Conservation (phyloP, 2,329 filamentous ascomycete genomes). For the Xylaria sp. region DNA sequence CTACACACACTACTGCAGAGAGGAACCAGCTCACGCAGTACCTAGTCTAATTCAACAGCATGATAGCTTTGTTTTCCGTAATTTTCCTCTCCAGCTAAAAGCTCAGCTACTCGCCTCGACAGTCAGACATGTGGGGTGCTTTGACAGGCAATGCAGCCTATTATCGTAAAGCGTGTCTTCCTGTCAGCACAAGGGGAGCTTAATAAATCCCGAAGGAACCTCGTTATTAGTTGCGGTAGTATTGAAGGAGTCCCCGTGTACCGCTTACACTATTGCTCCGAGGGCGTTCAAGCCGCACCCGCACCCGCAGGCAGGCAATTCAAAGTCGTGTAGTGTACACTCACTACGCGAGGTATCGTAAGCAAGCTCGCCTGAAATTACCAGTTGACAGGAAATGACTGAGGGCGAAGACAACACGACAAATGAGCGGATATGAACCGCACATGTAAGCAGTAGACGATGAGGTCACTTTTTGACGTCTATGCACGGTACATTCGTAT, state of each 20-base stretch:
- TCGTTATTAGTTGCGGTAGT: not conserved
- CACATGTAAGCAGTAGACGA: not conserved
- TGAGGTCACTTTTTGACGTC: not conserved
- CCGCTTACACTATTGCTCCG: constrained; percentile 9
- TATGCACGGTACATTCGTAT: not conserved
- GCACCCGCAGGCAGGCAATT: constrained; percentile 17
- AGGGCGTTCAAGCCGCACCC: constrained; percentile 28
- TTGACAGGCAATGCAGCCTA: not conserved
- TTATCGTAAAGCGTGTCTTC: constrained; percentile 19
- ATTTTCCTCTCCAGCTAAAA: constrained; percentile 8
- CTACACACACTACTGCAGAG: constrained; percentile 2
- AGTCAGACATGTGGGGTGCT: constrained; percentile 31
- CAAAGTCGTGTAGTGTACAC: constrained; percentile 2
- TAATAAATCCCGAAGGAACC: constrained; percentile 13
- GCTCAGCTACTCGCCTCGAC: constrained; percentile 23
- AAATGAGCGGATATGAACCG: not conserved
- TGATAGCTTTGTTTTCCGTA: not conserved
- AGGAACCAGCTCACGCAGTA: constrained; percentile 11
- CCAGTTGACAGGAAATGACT: not conserved
- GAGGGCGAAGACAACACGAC: not conserved
- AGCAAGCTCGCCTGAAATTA: not conserved
- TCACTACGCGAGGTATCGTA: not conserved
- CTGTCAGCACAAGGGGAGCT: constrained; percentile 30
- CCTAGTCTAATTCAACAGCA: constrained; percentile 2
- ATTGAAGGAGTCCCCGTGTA: not conserved